phyloP scores from a whole-genome alignment of 345 rosid species.

The Eucalyptus decipiens region DNA sequence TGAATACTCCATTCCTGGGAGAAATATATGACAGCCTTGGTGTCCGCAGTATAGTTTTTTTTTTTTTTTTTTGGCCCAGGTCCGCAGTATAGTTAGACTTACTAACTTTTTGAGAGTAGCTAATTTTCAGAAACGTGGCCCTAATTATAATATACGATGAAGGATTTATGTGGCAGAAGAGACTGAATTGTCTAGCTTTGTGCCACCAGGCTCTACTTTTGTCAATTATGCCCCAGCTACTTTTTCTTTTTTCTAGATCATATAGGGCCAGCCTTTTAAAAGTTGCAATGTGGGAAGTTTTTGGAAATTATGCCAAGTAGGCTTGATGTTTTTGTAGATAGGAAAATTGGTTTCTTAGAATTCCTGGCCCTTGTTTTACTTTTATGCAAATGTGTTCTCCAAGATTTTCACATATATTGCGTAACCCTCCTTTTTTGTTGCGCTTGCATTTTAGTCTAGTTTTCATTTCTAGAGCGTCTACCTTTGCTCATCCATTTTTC shows the following conservation, averaged over 20 bases:
- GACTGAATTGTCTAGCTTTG: neutral
- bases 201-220: neutral
- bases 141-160: neutral
- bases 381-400: neutral
- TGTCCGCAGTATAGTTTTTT: too few species aligned
- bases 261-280: neutral
- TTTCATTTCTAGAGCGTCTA: neutral
- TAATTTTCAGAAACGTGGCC: neutral
- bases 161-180: neutral
- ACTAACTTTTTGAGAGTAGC: neutral
- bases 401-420: neutral
- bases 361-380: neutral
- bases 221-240: neutral
- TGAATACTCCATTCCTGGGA: neutral
- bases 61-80: too few species aligned
- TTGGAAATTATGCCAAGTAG: neutral
- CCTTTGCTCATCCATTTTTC: neutral
- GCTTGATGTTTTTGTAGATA: neutral
- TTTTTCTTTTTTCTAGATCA: neutral
- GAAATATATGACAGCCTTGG: neutral
- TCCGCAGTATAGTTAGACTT: neutral
- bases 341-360: neutral
- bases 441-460: neutral
- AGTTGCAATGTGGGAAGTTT: neutral
- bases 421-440: neutral